Base-by-base conservation (phyloP, 257 asterid species). In the Forsythia suspensa region DNA sequence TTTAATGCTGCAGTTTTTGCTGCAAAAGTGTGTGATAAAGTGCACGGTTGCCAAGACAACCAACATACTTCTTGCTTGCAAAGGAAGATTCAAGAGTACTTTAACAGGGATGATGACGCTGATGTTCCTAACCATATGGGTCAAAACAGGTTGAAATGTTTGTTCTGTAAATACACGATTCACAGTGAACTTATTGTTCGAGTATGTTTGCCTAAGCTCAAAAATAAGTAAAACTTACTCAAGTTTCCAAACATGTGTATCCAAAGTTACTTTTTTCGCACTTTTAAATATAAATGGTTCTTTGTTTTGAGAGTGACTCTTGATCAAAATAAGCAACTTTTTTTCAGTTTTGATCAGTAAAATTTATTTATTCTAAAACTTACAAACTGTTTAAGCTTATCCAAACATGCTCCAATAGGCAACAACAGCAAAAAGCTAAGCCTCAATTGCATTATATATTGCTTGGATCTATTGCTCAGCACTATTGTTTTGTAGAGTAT, bases 1-100 rank as follows among this genome's bases (percentile, higher is more conserved):
- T 93, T 40, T 66, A 86, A 88, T 83, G 98, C 95, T 82, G 91
- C 88, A 51, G 76, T 80, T 36, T 88, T 77, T 77, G 97, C 97
- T 39, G 81, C 88, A 73, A 90, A 90, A 85, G 82, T 48, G 75
- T 93, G 99, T 79, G 91, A 91, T 83, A 84, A 81, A 34, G 77
- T 87, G 75, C 78, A 83, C 16, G 97, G 97, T 73, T 93, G 98
- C 86, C 77, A 72, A 42, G 82, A 79, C 55, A 65, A 84, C 57
- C 88, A 88, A 51, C 99, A 95, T 70, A 93, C 97, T 42, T 85
- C 93, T 76, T 93, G 97, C 84, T 76, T 95, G 83, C 92, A 84
- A 72, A 89, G 63, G 84, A 93, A 82, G 82, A 93, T 95, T 84
- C 84, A 65, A 59, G 92, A 93, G 79, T 95, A 93, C 89, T 95